phyloP scores from a whole-genome alignment of 2,329 filamentous ascomycete species.

The Lasiodiplodia sp. region DNA sequence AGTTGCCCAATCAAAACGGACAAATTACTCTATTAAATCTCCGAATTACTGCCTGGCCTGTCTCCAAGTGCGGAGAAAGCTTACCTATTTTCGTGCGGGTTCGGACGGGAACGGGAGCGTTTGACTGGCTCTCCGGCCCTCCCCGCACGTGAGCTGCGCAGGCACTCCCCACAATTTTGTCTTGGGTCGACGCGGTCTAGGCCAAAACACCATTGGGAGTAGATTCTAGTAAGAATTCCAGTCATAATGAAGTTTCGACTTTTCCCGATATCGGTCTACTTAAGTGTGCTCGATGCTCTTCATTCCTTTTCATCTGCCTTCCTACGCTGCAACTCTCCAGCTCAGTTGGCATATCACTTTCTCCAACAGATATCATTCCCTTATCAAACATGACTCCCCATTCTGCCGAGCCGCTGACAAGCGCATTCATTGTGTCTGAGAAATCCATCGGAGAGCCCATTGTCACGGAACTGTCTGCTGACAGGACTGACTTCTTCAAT shows the following conservation, averaged over 20 bases:
- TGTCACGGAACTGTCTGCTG: background rate
- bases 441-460: background rate
- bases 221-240: background rate
- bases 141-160: slow-evolving; percentile 12
- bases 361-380: background rate
- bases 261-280: slow-evolving; percentile 5
- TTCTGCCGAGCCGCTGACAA: background rate
- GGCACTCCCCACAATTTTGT: background rate
- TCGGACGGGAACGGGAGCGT: slow-evolving; percentile 17
- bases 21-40: background rate
- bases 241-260: background rate
- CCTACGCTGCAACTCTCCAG: background rate
- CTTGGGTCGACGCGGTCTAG: background rate
- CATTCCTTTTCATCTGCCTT: background rate
- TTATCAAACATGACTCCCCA: background rate
- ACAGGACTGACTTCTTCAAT: background rate
- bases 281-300: background rate
- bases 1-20: background rate
- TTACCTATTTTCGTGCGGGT: slow-evolving; percentile 22
- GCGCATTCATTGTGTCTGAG: background rate
- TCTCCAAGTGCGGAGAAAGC: slow-evolving; percentile 9
- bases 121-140: slow-evolving; percentile 16
- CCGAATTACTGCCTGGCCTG: background rate
- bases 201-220: background rate
- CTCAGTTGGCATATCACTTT: background rate